Conservation (phyloP, 176 grass and related monocot species). For the Microstegium vimineum region DNA sequence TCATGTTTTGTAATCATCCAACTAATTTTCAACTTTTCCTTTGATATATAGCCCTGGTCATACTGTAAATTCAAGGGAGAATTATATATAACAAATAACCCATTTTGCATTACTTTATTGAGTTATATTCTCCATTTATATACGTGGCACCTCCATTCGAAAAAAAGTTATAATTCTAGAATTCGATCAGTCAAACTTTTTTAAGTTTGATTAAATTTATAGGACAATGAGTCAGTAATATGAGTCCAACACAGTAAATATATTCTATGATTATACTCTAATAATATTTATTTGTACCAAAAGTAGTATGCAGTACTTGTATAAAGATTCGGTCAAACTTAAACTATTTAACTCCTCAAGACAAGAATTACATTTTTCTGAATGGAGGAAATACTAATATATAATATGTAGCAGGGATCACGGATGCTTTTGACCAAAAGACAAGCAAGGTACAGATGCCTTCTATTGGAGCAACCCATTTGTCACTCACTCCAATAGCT, state of each 20-base stretch:
- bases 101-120: no score
- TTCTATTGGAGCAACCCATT: neutral
- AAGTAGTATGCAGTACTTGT: neutral
- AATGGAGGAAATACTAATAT: neutral
- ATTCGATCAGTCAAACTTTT: no score
- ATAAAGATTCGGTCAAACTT: neutral
- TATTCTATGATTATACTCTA: neutral
- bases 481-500: neutral
- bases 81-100: neutral
- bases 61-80: neutral
- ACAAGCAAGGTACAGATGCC: neutral
- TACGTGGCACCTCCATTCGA: no score
- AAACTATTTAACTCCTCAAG: neutral
- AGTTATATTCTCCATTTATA: no score
- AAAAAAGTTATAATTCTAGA: no score
- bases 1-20: neutral
- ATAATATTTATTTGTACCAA: neutral
- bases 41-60: neutral
- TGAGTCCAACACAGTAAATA: neutral
- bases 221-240: neutral
- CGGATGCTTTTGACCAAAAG: slow-evolving; percentile 7
- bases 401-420: neutral
- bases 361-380: neutral
- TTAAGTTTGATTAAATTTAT: no score
- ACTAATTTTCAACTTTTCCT: neutral